Evolutionary conservation across 768 basidiomycete species (phyloP), one percentile per base, ranked within the genome.

Genomic region (Heimioporus sp.): DNA sequence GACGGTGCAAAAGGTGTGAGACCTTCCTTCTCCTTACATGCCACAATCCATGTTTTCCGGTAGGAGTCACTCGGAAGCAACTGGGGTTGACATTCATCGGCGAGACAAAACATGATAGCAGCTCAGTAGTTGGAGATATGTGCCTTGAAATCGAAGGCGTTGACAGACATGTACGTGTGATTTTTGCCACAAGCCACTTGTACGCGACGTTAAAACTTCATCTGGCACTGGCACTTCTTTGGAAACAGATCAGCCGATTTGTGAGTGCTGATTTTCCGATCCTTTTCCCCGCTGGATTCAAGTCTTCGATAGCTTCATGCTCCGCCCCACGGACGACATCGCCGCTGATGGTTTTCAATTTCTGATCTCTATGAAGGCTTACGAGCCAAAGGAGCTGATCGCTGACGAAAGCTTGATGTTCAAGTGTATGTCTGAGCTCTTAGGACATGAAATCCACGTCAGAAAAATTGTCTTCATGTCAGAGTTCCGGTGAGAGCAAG

Each of bases 401-500:
- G 44, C 42, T 4, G 58, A 67, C 30, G 36, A 59, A 21, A 61
- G 70, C 17, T 55, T 63, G 19, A 48, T 77, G 35, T 52, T 70
- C 7, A 50, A 68, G 21, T 50, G 40, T 16, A 66, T 76, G 40
- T 58, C 67, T 35, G 58, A 63, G 11, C 1, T 65, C 8, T 65
- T 57, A 2, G 68, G 65, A 17, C 51, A 32, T 0, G 69, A 73
- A n/a, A 31, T 77, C 19, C 49, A 65, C 32, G 60, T 76, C 40
- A 66, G 58, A 12, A 60, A 71, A 16, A 40, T 68, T 5, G 44
- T 62, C 9, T 61, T 58, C 56, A 10, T 56, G 44, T 65, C 62
- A 17, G 57, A 62, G 16, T 73, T 63, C 49, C 53, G 65, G 72
- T 71, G 8, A 51, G 62, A 34, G 5, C 5, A 24, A 24, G 52